Evolutionary conservation across 31 red algal genomes (phyloP), one percentile per base, ranked within the genome.

Genomic region (Asparagopsis taxiformis): DNA sequence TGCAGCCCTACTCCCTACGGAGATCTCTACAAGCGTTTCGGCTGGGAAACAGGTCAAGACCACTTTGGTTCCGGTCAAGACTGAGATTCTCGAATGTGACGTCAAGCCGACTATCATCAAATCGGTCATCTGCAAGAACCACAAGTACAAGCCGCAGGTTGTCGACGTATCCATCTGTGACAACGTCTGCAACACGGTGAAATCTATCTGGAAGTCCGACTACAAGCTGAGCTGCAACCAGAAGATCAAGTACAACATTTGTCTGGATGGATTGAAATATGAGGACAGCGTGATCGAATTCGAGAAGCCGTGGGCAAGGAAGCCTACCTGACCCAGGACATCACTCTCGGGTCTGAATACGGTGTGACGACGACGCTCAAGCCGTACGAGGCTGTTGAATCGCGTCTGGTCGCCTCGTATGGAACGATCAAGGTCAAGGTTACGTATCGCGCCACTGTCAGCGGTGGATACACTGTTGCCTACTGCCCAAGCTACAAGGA

Each of bases 11-110:
- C 41, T 46, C 41, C 41, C 8, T 46, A 46, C 13, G 41, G 41
- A 46, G 41, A 46, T 46, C 41, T 46, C 6, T 46, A 46, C 41
- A 46, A 46, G 41, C 41, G 41, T 46, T 46, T 46, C 41, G 41
- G 41, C 6, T 46, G 41, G 41, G 41, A 46, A n/a, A 46, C 41
- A 46, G 41, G 41, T 46, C 8, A 46, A 46, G 41, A 46, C 41
- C 6, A 46, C 41, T 13, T 46, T 46, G 41, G 8, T 46, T 46
- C 41, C 41, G 41, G 41, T 46, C 13, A 46, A 46, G 8, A 13
- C 13, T 46, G 41, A 46, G 41, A 46, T 46, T 13, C 41, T 46
- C 13, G 41, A 46, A 6, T 46, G 41, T 13, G 13, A 13, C 13
- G 13, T 13, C 8, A 46, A 46, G 41, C 6, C 6, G 13, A 9